Base-by-base conservation (phyloP, 2,329 filamentous ascomycete genomes). In the Raffaelea albimanens region DNA sequence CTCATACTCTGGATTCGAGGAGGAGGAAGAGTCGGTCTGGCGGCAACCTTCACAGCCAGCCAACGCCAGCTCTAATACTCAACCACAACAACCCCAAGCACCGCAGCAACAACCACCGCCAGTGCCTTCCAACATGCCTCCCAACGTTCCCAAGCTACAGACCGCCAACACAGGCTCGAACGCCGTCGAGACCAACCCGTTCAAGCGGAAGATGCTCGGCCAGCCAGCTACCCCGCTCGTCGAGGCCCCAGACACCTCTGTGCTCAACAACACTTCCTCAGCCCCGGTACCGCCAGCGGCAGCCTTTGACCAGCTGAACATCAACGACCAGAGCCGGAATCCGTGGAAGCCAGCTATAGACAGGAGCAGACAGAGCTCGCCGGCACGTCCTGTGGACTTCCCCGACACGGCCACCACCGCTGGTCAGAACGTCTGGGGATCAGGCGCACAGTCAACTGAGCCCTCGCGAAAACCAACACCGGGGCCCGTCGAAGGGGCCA, bases 151-250 rank as follows among this genome's bases (percentile, higher is more conserved):
- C 3, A 16, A 18, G 3, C 7, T 11, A 9, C 19, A 3, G 21
- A 3, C 34, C 2, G 10, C 25, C 13, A 51, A 41, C 46, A 46
- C 46, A 40, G 49, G 45, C 5, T 47, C 36, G 18, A 49, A 47
- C 4, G 51, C 52, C 47, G 51, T 58, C 19, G 61, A 72, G 48
- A 76, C 73, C 19, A 79, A 79, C 46, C 75, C 75, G 0, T 79
- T 79, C 57, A 73, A 72, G 51, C 70, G 72, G 48, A 74, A 73
- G 53, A 62, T 62, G 4, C 49, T 40, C 40, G 38, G 45, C 40
- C 48, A 40, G 41, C 18, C 49, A 45, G 47, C 46, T 23, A 39
- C 47, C 8, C 34, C 34, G 18, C 18, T 38, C 8, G 34, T 38
- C 34, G 34, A 38, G 18, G 34, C 34, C 9, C 34, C 34, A 10